Base-by-base conservation (phyloP, 2,329 filamentous ascomycete genomes). In the Apiospora koreana region DNA sequence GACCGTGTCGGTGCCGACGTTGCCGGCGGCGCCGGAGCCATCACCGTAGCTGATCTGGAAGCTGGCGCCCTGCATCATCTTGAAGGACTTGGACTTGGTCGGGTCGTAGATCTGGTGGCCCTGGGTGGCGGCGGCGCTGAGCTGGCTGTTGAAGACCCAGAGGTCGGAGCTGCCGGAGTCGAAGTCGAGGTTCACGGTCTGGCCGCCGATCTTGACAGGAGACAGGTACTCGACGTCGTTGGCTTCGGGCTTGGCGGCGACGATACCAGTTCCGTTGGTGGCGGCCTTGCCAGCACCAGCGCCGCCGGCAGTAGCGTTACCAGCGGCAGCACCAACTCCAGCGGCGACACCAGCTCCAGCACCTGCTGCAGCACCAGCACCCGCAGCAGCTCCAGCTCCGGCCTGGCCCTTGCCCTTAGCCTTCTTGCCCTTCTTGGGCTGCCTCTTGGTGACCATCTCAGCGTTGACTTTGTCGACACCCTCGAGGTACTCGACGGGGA, bases 71-170 rank as follows among this genome's bases (percentile, higher is more conserved):
- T 75, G 67, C 69, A 80, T 77, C 25, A 78, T 73, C 58, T 74
- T 68, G 69, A 79, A 78, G 0, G 75, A 74, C n/a, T 75, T 75
- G 16, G 76, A 78, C 68, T 74, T 71, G 9, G 71, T 72, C 9
- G 78, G 77, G 38, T 79, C 75, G 48, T 75, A 80, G 28, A 77
- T 68, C 3, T 72, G 69, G 68, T 80, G 79, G n/a, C 78, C 78
- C 10, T 72, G 69, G 41, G 76, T 77, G 14, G 75, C 74, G 1
- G 71, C 71, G 16, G 42, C 38, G 71, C 76, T 77, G n/a, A 78
- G 71, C 64, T 79, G 80, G 73, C 64, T 84, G 74, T 77, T 79
- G 73, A 80, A 80, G 28, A 80, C 77, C 79, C 79, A 80, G 21
- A 80, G 73, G 64, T 80, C 79, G 12, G 79, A 80, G 10, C 79